These are phyloP conservation scores for Syzygium malaccense DNA, from an alignment of 441 rosid species.

Conservation along the genomic window DNA sequence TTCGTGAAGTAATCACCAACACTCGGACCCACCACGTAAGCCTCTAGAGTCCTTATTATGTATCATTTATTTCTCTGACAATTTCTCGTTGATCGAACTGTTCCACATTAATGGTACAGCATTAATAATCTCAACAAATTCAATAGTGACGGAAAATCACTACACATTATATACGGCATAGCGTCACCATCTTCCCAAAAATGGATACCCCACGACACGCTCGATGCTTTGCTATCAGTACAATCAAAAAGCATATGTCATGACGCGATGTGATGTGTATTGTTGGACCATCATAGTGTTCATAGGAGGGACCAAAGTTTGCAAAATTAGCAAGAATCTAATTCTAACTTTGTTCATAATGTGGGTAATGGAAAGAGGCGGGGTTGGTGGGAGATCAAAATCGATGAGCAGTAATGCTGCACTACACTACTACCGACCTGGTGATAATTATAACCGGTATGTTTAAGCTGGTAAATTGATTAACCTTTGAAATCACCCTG, in stretches of 20 bases:
- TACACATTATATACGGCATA: rapidly evolving
- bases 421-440: neutral
- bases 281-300: neutral
- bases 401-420: neutral
- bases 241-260: neutral
- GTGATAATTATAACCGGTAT: neutral
- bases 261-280: neutral
- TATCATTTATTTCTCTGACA: no score
- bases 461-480: neutral
- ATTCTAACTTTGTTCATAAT: neutral
- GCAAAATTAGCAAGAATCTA: neutral
- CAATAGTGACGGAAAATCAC: neutral
- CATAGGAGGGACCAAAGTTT: neutral
- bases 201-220: neutral
- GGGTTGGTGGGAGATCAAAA: neutral
- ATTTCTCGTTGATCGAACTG: no score
- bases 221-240: neutral
- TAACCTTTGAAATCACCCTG: neutral
- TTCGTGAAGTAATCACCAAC: no score
- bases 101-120: neutral
- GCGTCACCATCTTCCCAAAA: neutral
- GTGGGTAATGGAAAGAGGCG: neutral
- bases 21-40: no score
- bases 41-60: neutral
- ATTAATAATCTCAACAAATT: neutral